These are phyloP conservation scores for Blastobotrys raffinosifermentans DNA, from an alignment of 1,139 yeast species.

Conservation along the genomic window DNA sequence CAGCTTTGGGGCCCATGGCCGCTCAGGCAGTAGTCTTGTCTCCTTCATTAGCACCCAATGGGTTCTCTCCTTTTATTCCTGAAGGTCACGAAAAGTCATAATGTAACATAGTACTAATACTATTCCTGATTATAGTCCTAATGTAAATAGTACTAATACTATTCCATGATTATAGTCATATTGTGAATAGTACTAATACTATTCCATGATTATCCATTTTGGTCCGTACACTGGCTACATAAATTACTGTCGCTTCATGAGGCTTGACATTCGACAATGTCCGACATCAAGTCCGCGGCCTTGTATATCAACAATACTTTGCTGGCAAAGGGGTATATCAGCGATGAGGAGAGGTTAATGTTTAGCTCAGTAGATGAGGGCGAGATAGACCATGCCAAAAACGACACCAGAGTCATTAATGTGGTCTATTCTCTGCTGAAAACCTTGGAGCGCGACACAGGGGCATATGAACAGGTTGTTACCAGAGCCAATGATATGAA, in stretches of 20 bases:
- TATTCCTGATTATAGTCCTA: no score
- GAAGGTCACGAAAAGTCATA: conserved; percentile 5
- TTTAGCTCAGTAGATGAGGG: conserved; percentile 15
- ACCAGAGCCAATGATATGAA: conserved; percentile 10
- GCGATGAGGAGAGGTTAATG: conserved; percentile 20
- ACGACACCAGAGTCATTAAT: conserved; percentile 26
- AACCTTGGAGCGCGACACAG: conserved; percentile 21
- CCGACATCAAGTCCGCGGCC: conserved; percentile 24
- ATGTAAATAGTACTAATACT: no score
- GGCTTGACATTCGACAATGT: no score
- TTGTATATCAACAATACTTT: conserved; percentile 24
- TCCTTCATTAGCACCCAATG: conserved; percentile 17
- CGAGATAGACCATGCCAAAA: conserved; percentile 5
- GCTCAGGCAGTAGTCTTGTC: conserved; percentile 33
- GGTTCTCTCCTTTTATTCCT: conserved; percentile 20
- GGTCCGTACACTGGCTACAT: no score
- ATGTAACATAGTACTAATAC: neutral
- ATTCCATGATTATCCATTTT: no score
- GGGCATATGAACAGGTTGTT: conserved; percentile 11
- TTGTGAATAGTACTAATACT: no score
- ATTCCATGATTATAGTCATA: no score
- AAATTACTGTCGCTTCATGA: no score
- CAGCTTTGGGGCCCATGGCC: conserved; percentile 33
- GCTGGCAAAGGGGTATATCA: conserved; percentile 25
- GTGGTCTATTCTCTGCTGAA: conserved; percentile 25